Percentiles rank a stretch among this genome's conserved stretches.
Conservation (phyloP, 2,329 filamentous ascomycete genomes). For the Hortaea werneckii region DNA sequence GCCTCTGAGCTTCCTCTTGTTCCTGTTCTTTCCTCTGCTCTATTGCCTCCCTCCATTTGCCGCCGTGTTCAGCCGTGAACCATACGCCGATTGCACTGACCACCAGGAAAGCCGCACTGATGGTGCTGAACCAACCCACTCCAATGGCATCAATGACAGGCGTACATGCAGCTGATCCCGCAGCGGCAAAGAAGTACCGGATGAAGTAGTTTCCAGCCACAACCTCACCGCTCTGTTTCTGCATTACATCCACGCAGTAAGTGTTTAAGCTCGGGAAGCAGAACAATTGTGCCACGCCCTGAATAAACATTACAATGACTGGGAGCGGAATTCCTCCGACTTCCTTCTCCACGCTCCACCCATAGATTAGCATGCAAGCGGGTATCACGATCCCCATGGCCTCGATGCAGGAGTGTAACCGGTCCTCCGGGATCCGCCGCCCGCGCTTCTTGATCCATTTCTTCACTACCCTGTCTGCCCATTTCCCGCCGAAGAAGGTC, state of each 20-base stretch:
- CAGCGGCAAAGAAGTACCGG: slow-evolving; percentile 63
- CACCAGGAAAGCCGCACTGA: slow-evolving; percentile 50
- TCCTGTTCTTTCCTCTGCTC: slow-evolving; percentile 1
- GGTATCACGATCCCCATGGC: slow-evolving; percentile 51
- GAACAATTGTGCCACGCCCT: slow-evolving; percentile 64
- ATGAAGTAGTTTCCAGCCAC: slow-evolving; percentile 67
- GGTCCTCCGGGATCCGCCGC: slow-evolving; percentile 56
- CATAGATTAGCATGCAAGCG: slow-evolving; percentile 56
- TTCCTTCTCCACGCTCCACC: slow-evolving; percentile 50
- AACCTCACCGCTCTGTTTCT: slow-evolving; percentile 58
- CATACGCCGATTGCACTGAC: slow-evolving; percentile 25
- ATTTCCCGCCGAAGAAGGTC: slow-evolving; percentile 61
- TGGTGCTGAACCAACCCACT: slow-evolving; percentile 72
- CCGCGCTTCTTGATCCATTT: slow-evolving; percentile 54
- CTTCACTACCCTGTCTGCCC: slow-evolving; percentile 57
- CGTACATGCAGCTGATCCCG: slow-evolving; percentile 60
- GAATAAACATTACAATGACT: slow-evolving; percentile 63
- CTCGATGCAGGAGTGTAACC: slow-evolving; percentile 49
- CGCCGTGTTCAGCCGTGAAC: slow-evolving; percentile 7
- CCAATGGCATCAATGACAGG: slow-evolving; percentile 66
- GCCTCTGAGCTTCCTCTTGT: not conserved
- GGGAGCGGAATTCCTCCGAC: slow-evolving; percentile 51
- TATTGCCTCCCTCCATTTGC: slow-evolving; percentile 7
- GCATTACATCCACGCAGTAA: slow-evolving; percentile 77
- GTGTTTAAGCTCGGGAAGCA: slow-evolving; percentile 68